Base-by-base conservation (phyloP, 1,284 basidiomycete genomes). In the Ganoderma lucidum region DNA sequence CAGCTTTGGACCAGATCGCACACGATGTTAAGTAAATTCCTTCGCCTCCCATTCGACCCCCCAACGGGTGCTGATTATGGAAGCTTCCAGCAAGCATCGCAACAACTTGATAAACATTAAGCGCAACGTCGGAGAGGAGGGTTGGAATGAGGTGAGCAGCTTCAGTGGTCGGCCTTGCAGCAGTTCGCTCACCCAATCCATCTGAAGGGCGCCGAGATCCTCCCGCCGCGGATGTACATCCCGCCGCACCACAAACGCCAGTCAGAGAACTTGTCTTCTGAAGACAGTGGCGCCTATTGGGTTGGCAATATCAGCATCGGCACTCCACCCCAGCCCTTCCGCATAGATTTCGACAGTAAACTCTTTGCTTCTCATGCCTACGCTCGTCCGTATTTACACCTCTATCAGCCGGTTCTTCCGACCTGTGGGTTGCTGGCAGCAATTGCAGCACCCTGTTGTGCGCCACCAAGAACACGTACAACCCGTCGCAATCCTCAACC, bases 361-460 rank as follows among this genome's bases (percentile, higher is more conserved):
- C 53, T 12, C n/a, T 23, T 48, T n/a, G 53, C 28, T 4, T 32
- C 53, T 2, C 5, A 2, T 32, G 4, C 12, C 28, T 12, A 30
- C 28, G 2, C 28, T 14, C 12, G 28, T 10, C 9, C 53, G 14
- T 28, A 30, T 55, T 14, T 28, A 30, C 53, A 10, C 14, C 53
- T 55, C 28, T 55, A 12, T 15, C 53, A 55, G 53, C 72, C 58
- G 71, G 68, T 53, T 75, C 73, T 6, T 70, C 71, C 39, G 70
- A 74, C 61, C 73, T 83, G 15, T 80, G 87, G 73, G 78, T 86
- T 39, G 84, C 85, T 10, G 79, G 76, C 17, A 63, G 73, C 39
- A 69, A 72, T 37, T 88, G 86, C 71, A 75, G 70, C 45, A 70
- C 69, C 64, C 67, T 65, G 28, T 79, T 72, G 30, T 85, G 84